phyloP scores from a whole-genome alignment of 2,329 filamentous ascomycete genomes.

The Trichoderma brevicompactum region DNA sequence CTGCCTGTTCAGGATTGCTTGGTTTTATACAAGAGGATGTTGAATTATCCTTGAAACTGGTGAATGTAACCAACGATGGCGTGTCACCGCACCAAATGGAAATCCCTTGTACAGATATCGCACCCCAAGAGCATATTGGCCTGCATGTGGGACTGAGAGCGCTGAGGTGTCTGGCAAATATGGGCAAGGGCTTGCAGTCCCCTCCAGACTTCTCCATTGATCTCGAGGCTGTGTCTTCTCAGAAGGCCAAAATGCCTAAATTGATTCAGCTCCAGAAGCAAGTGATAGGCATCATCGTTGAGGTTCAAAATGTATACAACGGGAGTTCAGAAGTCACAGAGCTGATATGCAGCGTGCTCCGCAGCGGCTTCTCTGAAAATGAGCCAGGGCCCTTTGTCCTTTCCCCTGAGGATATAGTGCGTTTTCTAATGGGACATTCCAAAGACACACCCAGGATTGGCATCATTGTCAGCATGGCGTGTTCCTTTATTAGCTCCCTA shows the following conservation, averaged over 20 bases:
- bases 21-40: constrained; percentile 65
- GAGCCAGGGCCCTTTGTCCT: constrained; percentile 79
- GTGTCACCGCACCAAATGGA: not conserved
- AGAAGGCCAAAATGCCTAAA: constrained; percentile 2
- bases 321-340: constrained; percentile 71
- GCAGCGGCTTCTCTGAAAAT: constrained; percentile 74
- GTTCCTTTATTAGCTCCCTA: constrained; percentile 68
- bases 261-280: constrained; percentile 48
- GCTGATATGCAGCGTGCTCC: constrained; percentile 70
- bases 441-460: constrained; percentile 69
- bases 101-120: constrained; percentile 38
- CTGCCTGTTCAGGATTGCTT: constrained; percentile 62
- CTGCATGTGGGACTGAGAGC: constrained; percentile 58
- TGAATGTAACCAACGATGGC: constrained; percentile 26
- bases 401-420: constrained; percentile 65
- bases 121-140: constrained; percentile 48
- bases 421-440: constrained; percentile 65
- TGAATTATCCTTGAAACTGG: constrained; percentile 34
- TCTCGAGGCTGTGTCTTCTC: constrained; percentile 56
- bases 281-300: constrained; percentile 53
- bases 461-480: constrained; percentile 71
- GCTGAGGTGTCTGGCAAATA: constrained; percentile 69
- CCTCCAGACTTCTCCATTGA: constrained; percentile 70
- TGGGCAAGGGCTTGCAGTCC: constrained; percentile 74
- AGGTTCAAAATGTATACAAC: constrained; percentile 58